Evolutionary conservation across 2,329 filamentous ascomycete genomes (phyloP).

Genomic region (Davidsoniella virescens): DNA sequence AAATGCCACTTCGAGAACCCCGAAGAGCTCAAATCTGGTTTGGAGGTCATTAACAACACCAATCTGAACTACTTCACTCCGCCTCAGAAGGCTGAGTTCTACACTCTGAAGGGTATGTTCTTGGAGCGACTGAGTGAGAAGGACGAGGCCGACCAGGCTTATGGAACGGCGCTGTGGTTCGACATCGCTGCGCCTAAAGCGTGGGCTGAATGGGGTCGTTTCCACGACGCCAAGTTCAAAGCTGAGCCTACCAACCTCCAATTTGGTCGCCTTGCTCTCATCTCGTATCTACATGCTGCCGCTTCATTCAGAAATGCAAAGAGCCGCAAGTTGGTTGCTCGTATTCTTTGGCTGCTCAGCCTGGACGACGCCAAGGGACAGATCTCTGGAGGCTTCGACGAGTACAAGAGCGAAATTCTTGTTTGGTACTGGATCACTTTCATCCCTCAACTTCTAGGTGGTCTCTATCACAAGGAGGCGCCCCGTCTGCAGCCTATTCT

Average conservation of each 20-base stretch:
- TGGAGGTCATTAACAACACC: constrained; percentile 99
- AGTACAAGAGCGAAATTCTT: constrained; percentile 92
- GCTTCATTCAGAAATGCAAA: constrained; percentile 96
- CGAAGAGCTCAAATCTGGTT: constrained; percentile 73
- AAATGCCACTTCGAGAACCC: constrained; percentile 98
- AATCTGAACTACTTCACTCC: constrained; percentile 96
- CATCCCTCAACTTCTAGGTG: constrained; percentile 88
- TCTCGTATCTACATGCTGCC: constrained; percentile 89
- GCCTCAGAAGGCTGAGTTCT: constrained; percentile 96
- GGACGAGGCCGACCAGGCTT: constrained; percentile 82
- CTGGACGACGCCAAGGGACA: constrained; percentile 76
- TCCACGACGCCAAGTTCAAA: constrained; percentile 94
- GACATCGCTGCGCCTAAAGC: constrained; percentile 92
- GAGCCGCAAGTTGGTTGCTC: constrained; percentile 79
- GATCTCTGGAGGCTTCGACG: constrained; percentile 75
- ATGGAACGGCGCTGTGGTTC: constrained; percentile 87
- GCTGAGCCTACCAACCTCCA: constrained; percentile 68
- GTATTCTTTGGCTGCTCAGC: constrained; percentile 90
- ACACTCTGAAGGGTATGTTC: constrained; percentile 99
- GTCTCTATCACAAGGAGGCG: constrained; percentile 81
- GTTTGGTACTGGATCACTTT: constrained; percentile 99
- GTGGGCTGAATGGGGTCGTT: constrained; percentile 98
- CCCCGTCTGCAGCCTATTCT: constrained; percentile 73
- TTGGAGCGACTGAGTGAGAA: constrained; percentile 83
- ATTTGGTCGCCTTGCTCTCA: constrained; percentile 78